Evolutionary conservation across 768 basidiomycete species (phyloP).

Genomic region (Agaricus sinodeliciosus): DNA sequence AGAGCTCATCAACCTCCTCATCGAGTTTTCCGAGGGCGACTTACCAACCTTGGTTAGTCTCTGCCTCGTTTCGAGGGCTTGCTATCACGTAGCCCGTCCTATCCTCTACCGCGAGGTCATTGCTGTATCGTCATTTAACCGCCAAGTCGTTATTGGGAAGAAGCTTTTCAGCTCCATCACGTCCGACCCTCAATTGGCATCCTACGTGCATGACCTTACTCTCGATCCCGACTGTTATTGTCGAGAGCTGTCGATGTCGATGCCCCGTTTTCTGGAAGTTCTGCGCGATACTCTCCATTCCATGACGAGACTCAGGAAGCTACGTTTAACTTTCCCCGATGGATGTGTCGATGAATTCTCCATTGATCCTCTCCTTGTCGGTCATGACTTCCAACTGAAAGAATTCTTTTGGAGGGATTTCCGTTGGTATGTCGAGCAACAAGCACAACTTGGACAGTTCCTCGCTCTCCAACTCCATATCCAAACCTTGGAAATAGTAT

Average conservation of each 20-base stretch:
- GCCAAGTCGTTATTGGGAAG: background rate
- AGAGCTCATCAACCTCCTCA: slow-evolving; percentile 1
- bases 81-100: background rate
- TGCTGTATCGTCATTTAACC: background rate
- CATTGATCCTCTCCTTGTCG: background rate
- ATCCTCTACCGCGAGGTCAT: slow-evolving; percentile 2
- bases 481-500: background rate
- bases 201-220: slow-evolving; percentile 1
- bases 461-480: background rate
- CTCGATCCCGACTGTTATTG: background rate
- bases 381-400: background rate
- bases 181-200: background rate
- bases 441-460: background rate
- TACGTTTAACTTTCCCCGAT: background rate
- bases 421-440: slow-evolving; percentile 3
- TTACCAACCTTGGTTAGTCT: background rate
- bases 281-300: background rate
- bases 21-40: slow-evolving; percentile 1
- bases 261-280: background rate
- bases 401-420: slow-evolving; percentile 5
- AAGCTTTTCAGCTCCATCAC: background rate
- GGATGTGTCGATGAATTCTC: background rate
- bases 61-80: slow-evolving; percentile 4
- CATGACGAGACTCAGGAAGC: background rate
- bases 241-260: background rate